Percentiles rank a stretch among this genome's conserved stretches.
Conservation (phyloP, 2,329 filamentous ascomycete species). For the Myriosclerotinia duriaeana region DNA sequence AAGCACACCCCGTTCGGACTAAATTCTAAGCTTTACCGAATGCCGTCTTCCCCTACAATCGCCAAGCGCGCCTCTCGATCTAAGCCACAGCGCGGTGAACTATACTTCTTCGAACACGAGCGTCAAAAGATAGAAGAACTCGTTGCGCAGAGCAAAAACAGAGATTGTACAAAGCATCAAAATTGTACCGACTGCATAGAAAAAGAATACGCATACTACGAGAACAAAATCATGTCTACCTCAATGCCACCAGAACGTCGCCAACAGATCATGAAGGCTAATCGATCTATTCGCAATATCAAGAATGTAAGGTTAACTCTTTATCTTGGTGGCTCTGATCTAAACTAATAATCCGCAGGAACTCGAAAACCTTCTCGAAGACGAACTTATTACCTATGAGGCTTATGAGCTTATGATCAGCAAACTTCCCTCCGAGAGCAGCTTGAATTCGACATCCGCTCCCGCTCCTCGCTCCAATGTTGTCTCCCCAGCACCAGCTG, state of each 20-base stretch:
- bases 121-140: constrained; percentile 16
- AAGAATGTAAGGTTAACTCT: constrained; percentile 38
- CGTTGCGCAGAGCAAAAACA: constrained; percentile 14
- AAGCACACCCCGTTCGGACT: constrained; percentile 4
- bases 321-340: not conserved
- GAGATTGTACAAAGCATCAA: constrained; percentile 18
- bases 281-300: constrained; percentile 40
- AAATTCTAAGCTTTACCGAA: constrained; percentile 22
- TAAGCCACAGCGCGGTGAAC: constrained; percentile 15
- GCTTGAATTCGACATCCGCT: constrained; percentile 44
- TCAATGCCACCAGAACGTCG: constrained; percentile 38
- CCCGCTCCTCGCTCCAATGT: constrained; percentile 25
- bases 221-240: constrained; percentile 36
- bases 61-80: constrained; percentile 16
- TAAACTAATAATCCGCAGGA: constrained; percentile 58
- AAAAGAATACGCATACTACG: constrained; percentile 32
- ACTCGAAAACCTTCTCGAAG: constrained; percentile 84
- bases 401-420: constrained; percentile 73
- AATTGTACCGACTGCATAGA: constrained; percentile 35
- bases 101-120: constrained; percentile 22
- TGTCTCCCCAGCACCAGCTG: constrained; percentile 44
- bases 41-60: constrained; percentile 19
- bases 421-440: constrained; percentile 71
- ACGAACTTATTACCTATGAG: constrained; percentile 71
- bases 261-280: constrained; percentile 40